Evolutionary conservation across 1,139 yeast species (phyloP), one percentile per base, ranked within the genome.

Genomic region (Blastobotrys capitulatus): DNA sequence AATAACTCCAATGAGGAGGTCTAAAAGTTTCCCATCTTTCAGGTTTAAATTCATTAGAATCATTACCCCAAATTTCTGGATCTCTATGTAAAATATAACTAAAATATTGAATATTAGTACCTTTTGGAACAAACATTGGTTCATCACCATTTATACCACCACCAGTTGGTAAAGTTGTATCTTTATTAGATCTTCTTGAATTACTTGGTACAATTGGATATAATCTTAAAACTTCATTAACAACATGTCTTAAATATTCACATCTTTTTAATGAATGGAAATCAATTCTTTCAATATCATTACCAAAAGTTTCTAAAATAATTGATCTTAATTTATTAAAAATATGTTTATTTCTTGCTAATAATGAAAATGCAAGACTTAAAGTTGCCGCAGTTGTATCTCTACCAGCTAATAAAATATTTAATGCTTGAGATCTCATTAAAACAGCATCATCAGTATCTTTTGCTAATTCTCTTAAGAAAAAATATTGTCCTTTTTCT

Each of bases 131-230:
- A 52, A 71, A 69, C 12, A 78, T 57, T 13, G 83, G 82, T 31
- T 67, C 50, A 13, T 52, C 49, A 15, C 69, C 72, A 50, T 76
- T 72, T 6, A 66, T 58, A 2, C 80, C 78, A 25, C 70, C 73
- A 18, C 68, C 68, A 3, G 54, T 43, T 12, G 68, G 68, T 22
- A 64, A 55, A 22, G 54, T 51, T 3, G 67, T 62, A 47, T 67
- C 67, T 25, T 64, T 55, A n/a, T 70, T 67, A 19, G 80, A 73
- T 37, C 70, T 67, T 54, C 83, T 70, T 61, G 74, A 75, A 60
- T 79, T 79, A 43, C 71, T 60, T 20, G 83, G 83, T 25, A 79
- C 83, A 15, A 78, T 71, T 10, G 83, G 83, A 57, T 78, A 78
- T 56, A 79, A 63, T 53, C 83, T 70, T 54, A 79, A 70, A 2